Evolutionary conservation across 2,329 filamentous ascomycete genomes (phyloP).

Genomic region (Colletotrichum lindemuthianum): DNA sequence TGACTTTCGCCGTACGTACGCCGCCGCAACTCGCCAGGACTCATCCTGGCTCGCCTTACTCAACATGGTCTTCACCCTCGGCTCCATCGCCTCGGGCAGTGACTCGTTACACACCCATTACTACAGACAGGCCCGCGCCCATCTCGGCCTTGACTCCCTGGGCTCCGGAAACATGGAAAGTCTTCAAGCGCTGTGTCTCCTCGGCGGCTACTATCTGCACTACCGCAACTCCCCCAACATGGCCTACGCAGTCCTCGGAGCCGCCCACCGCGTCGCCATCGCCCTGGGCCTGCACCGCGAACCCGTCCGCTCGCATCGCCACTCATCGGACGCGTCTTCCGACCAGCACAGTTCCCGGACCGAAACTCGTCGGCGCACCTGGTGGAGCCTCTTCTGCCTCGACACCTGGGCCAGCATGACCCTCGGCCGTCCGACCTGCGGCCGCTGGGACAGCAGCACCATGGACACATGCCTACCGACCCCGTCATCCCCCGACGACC

Average conservation of each 20-base stretch:
- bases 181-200: constrained; percentile 38
- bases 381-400: constrained; percentile 56
- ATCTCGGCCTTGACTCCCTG: constrained; percentile 65
- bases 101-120: constrained; percentile 66
- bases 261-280: constrained; percentile 37
- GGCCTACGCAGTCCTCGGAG: constrained; percentile 38
- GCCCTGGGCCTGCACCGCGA: constrained; percentile 38
- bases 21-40: constrained; percentile 60
- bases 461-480: constrained; percentile 44
- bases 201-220: constrained; percentile 39
- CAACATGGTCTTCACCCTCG: constrained; percentile 71
- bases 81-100: constrained; percentile 66
- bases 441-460: constrained; percentile 42
- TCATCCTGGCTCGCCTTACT: constrained; percentile 68
- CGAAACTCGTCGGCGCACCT: constrained; percentile 51
- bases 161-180: constrained; percentile 50
- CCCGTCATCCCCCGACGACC: constrained; percentile 38
- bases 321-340: neutral
- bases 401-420: constrained; percentile 55
- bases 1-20: constrained; percentile 53
- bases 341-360: constrained; percentile 14
- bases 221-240: constrained; percentile 40
- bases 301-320: constrained; percentile 12
- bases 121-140: constrained; percentile 63
- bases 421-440: constrained; percentile 49